Evolutionary conservation across 306 rosid genomes (phyloP), one percentile per base, ranked within the genome.

Genomic region (Datisca glomerata): DNA sequence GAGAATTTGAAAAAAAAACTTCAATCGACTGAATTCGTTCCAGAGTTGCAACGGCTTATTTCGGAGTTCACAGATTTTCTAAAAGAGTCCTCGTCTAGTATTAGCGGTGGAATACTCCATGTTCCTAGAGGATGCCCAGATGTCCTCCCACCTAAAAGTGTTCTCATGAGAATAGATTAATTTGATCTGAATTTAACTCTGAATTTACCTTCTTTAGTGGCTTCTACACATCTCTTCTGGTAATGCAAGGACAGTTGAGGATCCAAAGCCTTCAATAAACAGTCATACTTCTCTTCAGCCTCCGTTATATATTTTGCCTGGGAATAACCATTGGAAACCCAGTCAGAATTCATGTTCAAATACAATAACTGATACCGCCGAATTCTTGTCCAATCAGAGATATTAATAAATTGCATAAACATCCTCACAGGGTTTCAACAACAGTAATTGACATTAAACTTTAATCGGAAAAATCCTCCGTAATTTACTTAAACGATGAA

Each of bases 151-250:
- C 94, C 97, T 87, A 41, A 41, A 55, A n/a, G n/a, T n/a, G 38
- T 34, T 51, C 50, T 18, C 20, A 47, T 31, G 36, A 31, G 9
- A 8, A 31, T 12, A 2, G 36, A 8, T 31, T 31, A 31, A 31
- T 11, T 14, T 8, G n/a, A 3, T 31, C 1, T 8, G n/a, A 5
- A 8, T 31, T 8, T 4, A 31, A 31, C 36, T 31, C 35, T 35
- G 29, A 41, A 51, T 9, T 59, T 67, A 87, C 96, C 96, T 74
- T 82, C 96, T 67, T 47, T 49, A 28, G 94, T 82, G 58, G 96
- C 94, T 67, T 87, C 96, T 35, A 59, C 82, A 35, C 96, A 87
- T 69, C 96, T 79, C 71, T 65, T 67, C 58, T 69, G 78, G 76
- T 76, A 82, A 41, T 66, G 51, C 61, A 36, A 38, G 38, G 94